phyloP scores from a whole-genome alignment of 179 eudicot species.

The Nepenthes alata region DNA sequence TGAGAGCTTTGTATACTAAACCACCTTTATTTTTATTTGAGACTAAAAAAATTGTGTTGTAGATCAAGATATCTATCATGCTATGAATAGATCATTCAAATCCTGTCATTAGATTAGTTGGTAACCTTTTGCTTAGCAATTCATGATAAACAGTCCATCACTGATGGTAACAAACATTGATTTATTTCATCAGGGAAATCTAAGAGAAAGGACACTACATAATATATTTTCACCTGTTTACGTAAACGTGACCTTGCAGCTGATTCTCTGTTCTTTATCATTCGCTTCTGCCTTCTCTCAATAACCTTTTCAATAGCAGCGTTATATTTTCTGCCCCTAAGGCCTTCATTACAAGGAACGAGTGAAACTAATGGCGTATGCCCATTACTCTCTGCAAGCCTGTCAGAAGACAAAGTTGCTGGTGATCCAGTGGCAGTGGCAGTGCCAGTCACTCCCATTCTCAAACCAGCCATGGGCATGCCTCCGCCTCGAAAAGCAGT shows the following conservation, averaged over 20 bases:
- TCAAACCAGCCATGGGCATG: conserved; percentile 34
- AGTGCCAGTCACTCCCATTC: conserved; percentile 31
- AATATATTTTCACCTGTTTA: conserved; percentile 51
- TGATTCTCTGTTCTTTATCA: conserved; percentile 92
- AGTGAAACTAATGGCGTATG: conserved; percentile 66
- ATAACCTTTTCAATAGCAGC: conserved; percentile 65
- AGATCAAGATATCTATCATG: too few relatives aligned
- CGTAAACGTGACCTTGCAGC: conserved; percentile 91
- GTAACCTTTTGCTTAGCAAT: too few relatives aligned
- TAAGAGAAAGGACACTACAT: not conserved
- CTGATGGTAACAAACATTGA: too few relatives aligned
- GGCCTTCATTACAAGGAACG: conserved; percentile 38
- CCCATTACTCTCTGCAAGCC: conserved; percentile 32
- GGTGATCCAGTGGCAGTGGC: conserved; percentile 41
- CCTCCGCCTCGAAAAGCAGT: conserved; percentile 34
- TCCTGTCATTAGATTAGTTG: too few relatives aligned
- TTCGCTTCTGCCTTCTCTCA: conserved; percentile 78
- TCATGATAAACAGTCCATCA: too few relatives aligned
- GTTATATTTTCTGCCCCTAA: conserved; percentile 36
- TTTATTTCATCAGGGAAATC: not conserved
- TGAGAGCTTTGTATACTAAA: too few relatives aligned
- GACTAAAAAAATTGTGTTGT: too few relatives aligned
- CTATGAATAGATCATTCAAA: too few relatives aligned
- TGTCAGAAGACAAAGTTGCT: conserved; percentile 41
- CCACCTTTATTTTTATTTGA: too few relatives aligned